Percentiles rank a stretch among this genome's conserved stretches.
Conservation (phyloP, 179 eudicot species). For the Actinidia arguta region DNA sequence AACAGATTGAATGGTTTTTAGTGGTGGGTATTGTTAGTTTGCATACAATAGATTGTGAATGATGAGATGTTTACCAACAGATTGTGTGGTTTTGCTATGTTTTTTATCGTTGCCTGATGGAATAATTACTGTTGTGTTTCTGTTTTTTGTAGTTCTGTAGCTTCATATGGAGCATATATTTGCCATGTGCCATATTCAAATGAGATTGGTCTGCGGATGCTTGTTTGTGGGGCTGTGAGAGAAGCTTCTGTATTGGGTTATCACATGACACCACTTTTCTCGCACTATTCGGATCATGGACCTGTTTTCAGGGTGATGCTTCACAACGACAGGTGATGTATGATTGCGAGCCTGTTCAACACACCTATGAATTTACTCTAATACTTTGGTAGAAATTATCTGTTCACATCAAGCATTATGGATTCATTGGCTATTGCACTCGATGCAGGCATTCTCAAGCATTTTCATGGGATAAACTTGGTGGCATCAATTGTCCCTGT, state of each 20-base stretch:
- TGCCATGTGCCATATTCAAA: slow-evolving; percentile 88
- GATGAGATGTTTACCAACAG: not conserved
- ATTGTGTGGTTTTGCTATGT: not conserved
- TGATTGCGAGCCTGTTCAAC: slow-evolving; percentile 2
- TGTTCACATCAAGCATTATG: slow-evolving; percentile 64
- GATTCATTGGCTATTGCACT: slow-evolving; percentile 79
- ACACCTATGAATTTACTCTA: not conserved
- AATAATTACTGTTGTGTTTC: not conserved
- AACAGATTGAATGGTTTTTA: no score
- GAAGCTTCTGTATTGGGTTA: slow-evolving; percentile 95
- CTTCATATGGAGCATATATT: slow-evolving; percentile 92
- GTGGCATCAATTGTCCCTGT: slow-evolving; percentile 68
- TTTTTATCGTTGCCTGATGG: not conserved
- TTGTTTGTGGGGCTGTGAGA: slow-evolving; percentile 88
- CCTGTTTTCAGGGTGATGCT: slow-evolving; percentile 96
- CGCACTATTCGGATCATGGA: slow-evolving; percentile 97
- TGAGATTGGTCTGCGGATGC: slow-evolving; percentile 93
- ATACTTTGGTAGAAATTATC: slow-evolving; percentile 1
- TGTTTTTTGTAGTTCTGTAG: slow-evolving; percentile 57
- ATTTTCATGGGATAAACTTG: slow-evolving; percentile 76
- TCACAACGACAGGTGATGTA: slow-evolving; percentile 60
- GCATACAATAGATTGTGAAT: not conserved
- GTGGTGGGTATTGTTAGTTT: not conserved
- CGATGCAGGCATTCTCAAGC: slow-evolving; percentile 78
- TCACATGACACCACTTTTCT: slow-evolving; percentile 80